Evolutionary conservation across 2,329 filamentous ascomycete species (phyloP), one percentile per base, ranked within the genome.

Genomic region (Xylaria sp.): DNA sequence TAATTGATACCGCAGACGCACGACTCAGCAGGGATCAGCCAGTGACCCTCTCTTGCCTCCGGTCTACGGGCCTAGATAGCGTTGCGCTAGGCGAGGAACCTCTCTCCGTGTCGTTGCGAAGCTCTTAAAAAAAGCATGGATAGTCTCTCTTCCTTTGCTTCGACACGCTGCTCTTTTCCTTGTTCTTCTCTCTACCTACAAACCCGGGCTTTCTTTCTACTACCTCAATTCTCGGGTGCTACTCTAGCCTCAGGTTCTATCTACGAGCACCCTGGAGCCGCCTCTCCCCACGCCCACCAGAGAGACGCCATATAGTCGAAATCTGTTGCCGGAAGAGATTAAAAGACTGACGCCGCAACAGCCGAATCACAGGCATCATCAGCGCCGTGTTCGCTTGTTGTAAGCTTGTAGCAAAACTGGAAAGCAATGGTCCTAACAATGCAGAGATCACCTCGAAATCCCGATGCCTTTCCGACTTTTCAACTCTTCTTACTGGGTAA

Each of bases 401-500:
- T 85, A 84, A 84, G 81, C 79, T 77, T 76, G 77, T 78, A 76
- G 76, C 75, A 78, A 80, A 79, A 75, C 78, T 71, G 67, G 78
- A 75, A 81, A 80, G 80, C 80, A 78, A 88, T 89, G 86, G 79
- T 82, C 81, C 83, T 86, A 80, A 84, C 84, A 70, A 83, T 79
- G 74, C 83, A 83, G 80, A 82, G 79, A 81, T 81, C 80, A 72
- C 82, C 81, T 79, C 86, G 86, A 82, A 86, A 91, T 81, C 86
- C 89, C 73, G 87, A 94, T 82, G 89, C 89, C 76, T 97, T 97
- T 77, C 94, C 94, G 3, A 89, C 92, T 8, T 82, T 89, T 28
- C 94, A 98, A 80, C 89, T 97, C 31, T 94, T 95, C 75, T 82
- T 97, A 20, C 87, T 98, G 73, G 93, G 94, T 97, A 84, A 78